phyloP scores from a whole-genome alignment of 2,329 filamentous ascomycete species.

The Acrocalymma vagum region DNA sequence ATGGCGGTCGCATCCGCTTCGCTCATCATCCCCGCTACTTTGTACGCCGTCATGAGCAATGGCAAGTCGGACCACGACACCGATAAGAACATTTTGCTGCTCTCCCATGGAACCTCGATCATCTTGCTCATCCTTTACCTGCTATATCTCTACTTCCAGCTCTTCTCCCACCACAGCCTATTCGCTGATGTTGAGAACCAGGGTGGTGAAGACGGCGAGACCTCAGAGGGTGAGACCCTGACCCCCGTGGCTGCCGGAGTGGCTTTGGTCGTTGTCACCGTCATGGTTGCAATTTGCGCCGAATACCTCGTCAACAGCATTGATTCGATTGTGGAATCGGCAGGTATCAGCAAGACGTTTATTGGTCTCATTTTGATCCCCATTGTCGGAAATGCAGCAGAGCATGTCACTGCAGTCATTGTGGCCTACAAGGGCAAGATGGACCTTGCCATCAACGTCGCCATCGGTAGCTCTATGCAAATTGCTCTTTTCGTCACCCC shows the following conservation, averaged over 20 bases:
- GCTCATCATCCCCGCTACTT: slow-evolving; percentile 62
- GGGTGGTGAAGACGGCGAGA: slow-evolving; percentile 38
- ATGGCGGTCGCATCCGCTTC: slow-evolving; percentile 65
- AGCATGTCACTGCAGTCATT: slow-evolving; percentile 64
- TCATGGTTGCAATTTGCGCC: slow-evolving; percentile 60
- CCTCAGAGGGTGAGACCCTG: slow-evolving; percentile 51
- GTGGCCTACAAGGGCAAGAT: slow-evolving; percentile 66
- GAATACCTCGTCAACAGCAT: slow-evolving; percentile 64
- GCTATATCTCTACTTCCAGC: slow-evolving; percentile 64
- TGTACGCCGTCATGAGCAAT: slow-evolving; percentile 57
- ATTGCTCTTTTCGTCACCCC: slow-evolving; percentile 67
- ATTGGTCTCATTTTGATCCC: slow-evolving; percentile 65
- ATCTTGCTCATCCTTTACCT: slow-evolving; percentile 63
- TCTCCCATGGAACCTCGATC: slow-evolving; percentile 63
- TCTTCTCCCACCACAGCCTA: slow-evolving; percentile 58
- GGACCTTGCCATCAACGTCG: slow-evolving; percentile 65
- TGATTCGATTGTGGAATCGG: slow-evolving; percentile 61
- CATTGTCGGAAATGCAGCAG: slow-evolving; percentile 66
- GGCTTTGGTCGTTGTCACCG: slow-evolving; percentile 57
- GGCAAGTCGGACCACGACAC: slow-evolving; percentile 47
- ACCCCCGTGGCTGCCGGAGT: slow-evolving; percentile 55
- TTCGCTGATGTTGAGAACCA: slow-evolving; percentile 53
- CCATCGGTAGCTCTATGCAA: slow-evolving; percentile 63
- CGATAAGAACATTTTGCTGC: slow-evolving; percentile 57
- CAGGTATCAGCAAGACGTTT: slow-evolving; percentile 64